Percentiles rank a stretch among this genome's conserved stretches.
phyloP scores from a whole-genome alignment of 139 green algal genomes.

The Nannochloris sp. region DNA sequence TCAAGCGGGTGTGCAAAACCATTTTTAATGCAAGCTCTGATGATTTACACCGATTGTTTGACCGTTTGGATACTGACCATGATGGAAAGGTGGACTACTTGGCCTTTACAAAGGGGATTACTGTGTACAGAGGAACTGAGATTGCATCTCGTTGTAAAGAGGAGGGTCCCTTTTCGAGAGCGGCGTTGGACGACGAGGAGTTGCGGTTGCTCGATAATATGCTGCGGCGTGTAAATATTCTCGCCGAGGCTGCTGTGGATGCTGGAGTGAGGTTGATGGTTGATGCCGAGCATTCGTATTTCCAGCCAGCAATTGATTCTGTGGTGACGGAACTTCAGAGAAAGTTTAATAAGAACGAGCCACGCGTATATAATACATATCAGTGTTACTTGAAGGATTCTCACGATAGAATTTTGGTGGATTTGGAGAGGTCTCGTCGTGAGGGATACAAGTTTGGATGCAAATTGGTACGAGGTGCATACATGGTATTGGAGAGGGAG shows the following conservation, averaged over 20 bases:
- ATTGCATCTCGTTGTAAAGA: conserved; percentile 44
- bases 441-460: conserved; percentile 45
- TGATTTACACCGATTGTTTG: conserved; percentile 27
- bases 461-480: conserved; percentile 58
- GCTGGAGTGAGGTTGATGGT: conserved; percentile 65
- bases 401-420: conserved; percentile 32
- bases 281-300: conserved; percentile 83
- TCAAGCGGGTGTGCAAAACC: conserved; percentile 30
- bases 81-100: conserved; percentile 14
- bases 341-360: conserved; percentile 50
- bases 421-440: conserved; percentile 53
- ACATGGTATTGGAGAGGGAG: conserved; percentile 63
- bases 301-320: conserved; percentile 82
- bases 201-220: conserved; percentile 55
- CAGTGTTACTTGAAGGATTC: conserved; percentile 75
- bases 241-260: conserved; percentile 32
- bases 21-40: conserved; percentile 26
- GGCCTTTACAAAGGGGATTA: conserved; percentile 7
- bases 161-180: conserved; percentile 30
- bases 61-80: conserved; percentile 25
- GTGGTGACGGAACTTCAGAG: conserved; percentile 57
- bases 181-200: conserved; percentile 47
- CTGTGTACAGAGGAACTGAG: conserved; percentile 7
- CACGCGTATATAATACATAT: conserved; percentile 73
- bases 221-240: conserved; percentile 45